phyloP scores from a whole-genome alignment of 1,284 basidiomycete species.

The Tilletia walkeri region DNA sequence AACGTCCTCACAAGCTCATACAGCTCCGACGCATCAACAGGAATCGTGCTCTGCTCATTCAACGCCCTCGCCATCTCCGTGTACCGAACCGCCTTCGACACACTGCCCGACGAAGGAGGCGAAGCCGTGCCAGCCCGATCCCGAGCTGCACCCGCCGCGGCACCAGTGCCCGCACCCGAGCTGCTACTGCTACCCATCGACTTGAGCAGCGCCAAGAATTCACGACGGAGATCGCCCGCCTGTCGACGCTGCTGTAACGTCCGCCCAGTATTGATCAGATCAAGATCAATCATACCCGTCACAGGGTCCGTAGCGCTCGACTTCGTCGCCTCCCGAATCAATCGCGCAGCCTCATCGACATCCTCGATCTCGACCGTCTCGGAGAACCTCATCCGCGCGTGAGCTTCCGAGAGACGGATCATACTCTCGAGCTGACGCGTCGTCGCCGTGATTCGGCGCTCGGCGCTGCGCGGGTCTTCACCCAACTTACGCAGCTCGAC shows the following conservation, averaged over 20 bases:
- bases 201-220: conserved; percentile 47
- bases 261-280: conserved; percentile 89
- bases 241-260: conserved; percentile 71
- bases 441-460: conserved; percentile 95
- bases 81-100: conserved; percentile 42
- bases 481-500: conserved; percentile 85
- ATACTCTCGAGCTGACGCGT: conserved; percentile 95
- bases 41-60: conserved; percentile 48
- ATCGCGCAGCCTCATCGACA: conserved; percentile 82
- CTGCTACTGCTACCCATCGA: conserved; percentile 30
- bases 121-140: conserved; percentile 25
- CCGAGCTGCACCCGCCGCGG: conserved; percentile 29
- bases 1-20: conserved; percentile 43
- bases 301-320: conserved; percentile 74
- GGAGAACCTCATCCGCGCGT: conserved; percentile 91
- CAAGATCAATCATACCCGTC: conserved; percentile 94
- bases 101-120: conserved; percentile 21
- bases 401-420: conserved; percentile 95
- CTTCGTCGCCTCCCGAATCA: conserved; percentile 93
- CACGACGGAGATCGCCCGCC: conserved; percentile 48
- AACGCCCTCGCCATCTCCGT: conserved; percentile 44
- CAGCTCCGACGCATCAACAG: conserved; percentile 45
- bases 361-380: conserved; percentile 79
- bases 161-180: conserved; percentile 21
- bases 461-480: conserved; percentile 74